Percentiles rank a stretch among this genome's conserved stretches.
These are phyloP conservation scores for Podosphaera aphanis DNA, from an alignment of 2,329 filamentous ascomycete species.

Conservation along the genomic window DNA sequence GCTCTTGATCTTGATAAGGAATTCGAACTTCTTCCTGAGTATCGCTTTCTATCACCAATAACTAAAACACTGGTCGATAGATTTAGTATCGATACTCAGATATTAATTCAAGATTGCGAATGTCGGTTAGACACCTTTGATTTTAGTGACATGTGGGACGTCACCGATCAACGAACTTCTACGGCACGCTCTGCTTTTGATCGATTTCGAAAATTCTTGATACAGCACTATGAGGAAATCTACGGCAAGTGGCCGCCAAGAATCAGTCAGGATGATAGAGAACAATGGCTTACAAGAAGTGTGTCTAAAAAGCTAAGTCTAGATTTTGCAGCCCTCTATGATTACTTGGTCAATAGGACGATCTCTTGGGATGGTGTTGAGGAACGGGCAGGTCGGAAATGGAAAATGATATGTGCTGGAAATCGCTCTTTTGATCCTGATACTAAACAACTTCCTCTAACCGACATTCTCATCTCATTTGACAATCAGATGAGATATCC, in stretches of 20 bases:
- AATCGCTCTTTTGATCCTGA: slow-evolving; percentile 27
- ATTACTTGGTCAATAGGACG: slow-evolving; percentile 45
- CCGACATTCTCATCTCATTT: slow-evolving; percentile 40
- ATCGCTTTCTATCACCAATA: slow-evolving; percentile 32
- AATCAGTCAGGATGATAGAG: slow-evolving; percentile 19
- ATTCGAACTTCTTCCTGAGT: slow-evolving; percentile 31
- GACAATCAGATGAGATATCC: slow-evolving; percentile 39
- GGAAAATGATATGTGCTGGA: slow-evolving; percentile 27
- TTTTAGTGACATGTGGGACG: slow-evolving; percentile 37
- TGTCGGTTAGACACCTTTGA: slow-evolving; percentile 35
- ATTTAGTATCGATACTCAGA: slow-evolving; percentile 35
- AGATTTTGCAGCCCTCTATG: slow-evolving; percentile 46
- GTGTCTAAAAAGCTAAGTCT: slow-evolving; percentile 32
- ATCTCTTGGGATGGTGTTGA: slow-evolving; percentile 41
- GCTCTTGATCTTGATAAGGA: slow-evolving; percentile 9
- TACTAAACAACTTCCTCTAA: slow-evolving; percentile 32
- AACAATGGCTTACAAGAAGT: slow-evolving; percentile 36
- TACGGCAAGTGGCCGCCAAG: slow-evolving; percentile 40
- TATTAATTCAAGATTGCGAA: slow-evolving; percentile 38
- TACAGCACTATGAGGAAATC: slow-evolving; percentile 28
- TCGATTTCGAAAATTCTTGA: slow-evolving; percentile 35
- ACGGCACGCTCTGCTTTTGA: slow-evolving; percentile 25
- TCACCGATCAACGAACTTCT: slow-evolving; percentile 3
- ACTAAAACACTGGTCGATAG: slow-evolving; percentile 39
- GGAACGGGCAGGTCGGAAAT: slow-evolving; percentile 35